phyloP scores from a whole-genome alignment of 345 rosid genomes.

The Dipteronia sinensis region DNA sequence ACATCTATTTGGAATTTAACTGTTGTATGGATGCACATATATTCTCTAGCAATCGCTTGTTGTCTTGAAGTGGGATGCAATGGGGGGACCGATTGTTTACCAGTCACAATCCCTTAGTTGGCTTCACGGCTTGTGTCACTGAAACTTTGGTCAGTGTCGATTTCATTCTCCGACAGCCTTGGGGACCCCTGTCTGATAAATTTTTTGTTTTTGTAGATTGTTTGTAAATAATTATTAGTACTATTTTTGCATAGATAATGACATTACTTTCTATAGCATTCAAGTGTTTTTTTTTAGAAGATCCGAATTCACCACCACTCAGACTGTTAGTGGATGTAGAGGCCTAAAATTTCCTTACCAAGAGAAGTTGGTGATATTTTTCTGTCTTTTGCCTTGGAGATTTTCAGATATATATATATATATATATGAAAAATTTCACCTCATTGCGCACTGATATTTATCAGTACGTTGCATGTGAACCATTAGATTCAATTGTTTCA shows the following conservation, averaged over 20 bases:
- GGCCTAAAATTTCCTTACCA: constrained; percentile 48
- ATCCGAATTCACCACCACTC: constrained; percentile 39
- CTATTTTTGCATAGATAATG: constrained; percentile 27
- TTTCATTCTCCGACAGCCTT: constrained; percentile 58
- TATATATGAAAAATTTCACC: too few relatives aligned
- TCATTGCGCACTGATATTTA: too few relatives aligned
- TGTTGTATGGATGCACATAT: constrained; percentile 20
- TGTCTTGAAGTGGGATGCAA: constrained; percentile 20
- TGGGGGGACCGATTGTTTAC: constrained; percentile 51
- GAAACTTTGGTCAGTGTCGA: constrained; percentile 56
- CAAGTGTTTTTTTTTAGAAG: constrained; percentile 21
- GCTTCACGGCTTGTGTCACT: constrained; percentile 70
- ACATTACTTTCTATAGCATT: constrained; percentile 30
- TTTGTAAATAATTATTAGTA: constrained; percentile 25
- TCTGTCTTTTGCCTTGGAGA: neutral
- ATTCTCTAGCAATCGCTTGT: constrained; percentile 32
- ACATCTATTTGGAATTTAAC: constrained; percentile 20
- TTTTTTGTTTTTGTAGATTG: constrained; percentile 24
- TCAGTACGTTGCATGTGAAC: too few relatives aligned
- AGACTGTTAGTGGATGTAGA: constrained; percentile 47
- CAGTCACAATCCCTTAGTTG: constrained; percentile 47
- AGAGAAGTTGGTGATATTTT: constrained; percentile 28
- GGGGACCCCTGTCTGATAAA: constrained; percentile 64
- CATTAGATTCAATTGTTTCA: too few relatives aligned
- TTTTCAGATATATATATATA: constrained; percentile 6